These are phyloP conservation scores for Abortiporus biennis DNA, from an alignment of 1,284 basidiomycete species.

Conservation along the genomic window DNA sequence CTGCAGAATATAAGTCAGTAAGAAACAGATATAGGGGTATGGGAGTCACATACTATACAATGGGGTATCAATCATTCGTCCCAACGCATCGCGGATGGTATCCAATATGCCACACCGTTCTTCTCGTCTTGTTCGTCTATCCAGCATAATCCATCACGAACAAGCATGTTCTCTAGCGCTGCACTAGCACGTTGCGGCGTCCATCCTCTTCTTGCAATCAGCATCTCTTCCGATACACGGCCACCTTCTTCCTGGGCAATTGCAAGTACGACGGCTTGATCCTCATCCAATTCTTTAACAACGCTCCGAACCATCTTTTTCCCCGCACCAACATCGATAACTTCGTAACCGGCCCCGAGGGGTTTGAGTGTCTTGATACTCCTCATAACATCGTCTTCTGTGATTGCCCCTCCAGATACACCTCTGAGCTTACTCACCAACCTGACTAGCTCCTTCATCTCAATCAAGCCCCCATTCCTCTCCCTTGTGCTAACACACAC, in stretches of 20 bases:
- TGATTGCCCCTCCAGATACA: constrained; percentile 55
- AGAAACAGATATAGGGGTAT: too few relatives aligned
- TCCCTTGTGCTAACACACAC: constrained; percentile 88
- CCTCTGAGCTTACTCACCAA: constrained; percentile 75
- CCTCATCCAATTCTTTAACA: constrained; percentile 75
- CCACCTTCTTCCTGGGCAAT: constrained; percentile 68
- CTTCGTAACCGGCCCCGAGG: constrained; percentile 85
- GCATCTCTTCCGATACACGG: constrained; percentile 51
- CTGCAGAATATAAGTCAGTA: too few relatives aligned
- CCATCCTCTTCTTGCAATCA: constrained; percentile 71
- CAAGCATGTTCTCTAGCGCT: constrained; percentile 85
- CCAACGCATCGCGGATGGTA: constrained; percentile 81
- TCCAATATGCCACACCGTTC: constrained; percentile 68
- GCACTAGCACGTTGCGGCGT: constrained; percentile 65
- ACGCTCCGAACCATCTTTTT: constrained; percentile 69
- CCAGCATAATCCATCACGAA: constrained; percentile 92
- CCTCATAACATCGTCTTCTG: constrained; percentile 80
- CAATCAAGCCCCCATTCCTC: constrained; percentile 88
- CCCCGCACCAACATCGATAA: constrained; percentile 64
- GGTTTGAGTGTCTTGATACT: constrained; percentile 88
- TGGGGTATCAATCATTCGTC: constrained; percentile 38
- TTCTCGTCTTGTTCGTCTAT: constrained; percentile 80
- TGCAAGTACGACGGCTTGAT: constrained; percentile 72
- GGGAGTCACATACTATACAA: neutral
- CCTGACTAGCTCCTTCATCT: constrained; percentile 79